Conservation (phyloP, 23 red algal genomes). For the Gracilaria domingensis region DNA sequence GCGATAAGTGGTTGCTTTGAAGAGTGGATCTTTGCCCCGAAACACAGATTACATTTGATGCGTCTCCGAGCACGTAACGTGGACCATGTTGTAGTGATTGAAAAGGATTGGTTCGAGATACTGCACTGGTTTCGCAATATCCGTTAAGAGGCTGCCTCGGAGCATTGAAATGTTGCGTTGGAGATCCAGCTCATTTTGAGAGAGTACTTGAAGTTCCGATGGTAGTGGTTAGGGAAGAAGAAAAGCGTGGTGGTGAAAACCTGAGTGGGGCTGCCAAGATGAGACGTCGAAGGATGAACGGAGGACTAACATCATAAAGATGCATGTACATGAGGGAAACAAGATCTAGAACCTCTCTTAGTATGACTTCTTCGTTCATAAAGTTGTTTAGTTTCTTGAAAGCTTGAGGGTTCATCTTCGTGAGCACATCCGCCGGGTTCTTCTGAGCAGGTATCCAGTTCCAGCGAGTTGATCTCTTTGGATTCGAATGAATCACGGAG, state of each 20-base stretch:
- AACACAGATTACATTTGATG: background rate
- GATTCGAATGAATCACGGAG: constrained; percentile 15
- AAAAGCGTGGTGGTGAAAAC: too few species aligned
- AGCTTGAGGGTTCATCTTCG: background rate
- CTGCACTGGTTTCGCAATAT: background rate
- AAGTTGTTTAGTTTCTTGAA: background rate
- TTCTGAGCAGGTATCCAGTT: background rate
- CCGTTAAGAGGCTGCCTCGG: background rate
- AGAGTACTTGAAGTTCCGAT: background rate
- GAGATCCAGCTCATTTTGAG: background rate
- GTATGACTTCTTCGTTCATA: background rate
- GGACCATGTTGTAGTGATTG: background rate
- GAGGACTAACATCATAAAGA: background rate
- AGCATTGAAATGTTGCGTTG: background rate
- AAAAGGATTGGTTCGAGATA: background rate
- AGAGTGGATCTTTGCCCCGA: background rate
- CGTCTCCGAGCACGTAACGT: background rate
- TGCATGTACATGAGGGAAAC: background rate
- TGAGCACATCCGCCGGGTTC: constrained; percentile 1
- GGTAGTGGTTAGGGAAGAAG: too few species aligned
- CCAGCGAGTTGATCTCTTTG: background rate
- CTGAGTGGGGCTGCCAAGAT: too few species aligned
- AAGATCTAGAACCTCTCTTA: background rate
- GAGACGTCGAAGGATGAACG: too few species aligned
- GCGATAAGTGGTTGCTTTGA: accelerated